phyloP scores from a whole-genome alignment of 495 filamentous ascomycete genomes.

The Evernia prunastri region DNA sequence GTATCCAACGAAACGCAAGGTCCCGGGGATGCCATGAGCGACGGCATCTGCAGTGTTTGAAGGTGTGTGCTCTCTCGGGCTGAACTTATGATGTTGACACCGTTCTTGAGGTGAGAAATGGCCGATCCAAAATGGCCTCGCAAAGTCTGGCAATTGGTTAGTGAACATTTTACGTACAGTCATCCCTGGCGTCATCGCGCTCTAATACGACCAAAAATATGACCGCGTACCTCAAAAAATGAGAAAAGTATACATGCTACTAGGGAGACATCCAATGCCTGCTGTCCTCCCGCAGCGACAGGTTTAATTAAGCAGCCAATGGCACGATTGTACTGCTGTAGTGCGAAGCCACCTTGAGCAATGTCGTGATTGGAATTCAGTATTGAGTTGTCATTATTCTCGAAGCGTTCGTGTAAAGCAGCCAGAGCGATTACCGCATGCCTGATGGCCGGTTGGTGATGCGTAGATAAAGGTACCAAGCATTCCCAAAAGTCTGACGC shows the following conservation, averaged over 20 bases:
- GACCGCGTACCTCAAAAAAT: too few species aligned
- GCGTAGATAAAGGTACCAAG: conserved; percentile 50
- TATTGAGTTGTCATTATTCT: conserved; percentile 29
- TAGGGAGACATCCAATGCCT: too few species aligned
- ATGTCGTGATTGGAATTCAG: conserved; percentile 14
- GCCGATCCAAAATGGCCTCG: neutral
- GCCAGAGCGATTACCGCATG: conserved; percentile 59
- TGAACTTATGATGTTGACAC: neutral
- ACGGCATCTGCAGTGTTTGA: neutral
- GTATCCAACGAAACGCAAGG: neutral
- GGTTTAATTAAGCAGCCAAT: conserved; percentile 34
- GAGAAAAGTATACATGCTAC: too few species aligned
- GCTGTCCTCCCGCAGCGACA: neutral
- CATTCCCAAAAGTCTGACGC: conserved; percentile 55
- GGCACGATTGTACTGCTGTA: conserved; percentile 47
- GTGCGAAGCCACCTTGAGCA: conserved; percentile 30
- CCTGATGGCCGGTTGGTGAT: conserved; percentile 52
- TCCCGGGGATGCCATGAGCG: neutral
- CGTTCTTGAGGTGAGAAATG: neutral
- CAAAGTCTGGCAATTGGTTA: neutral
- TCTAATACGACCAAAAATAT: too few species aligned
- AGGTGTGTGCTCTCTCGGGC: neutral
- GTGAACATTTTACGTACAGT: too few species aligned
- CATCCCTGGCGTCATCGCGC: too few species aligned
- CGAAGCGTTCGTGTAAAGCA: conserved; percentile 53